Evolutionary conservation across 106 monocot genomes (phyloP), one percentile per base, ranked within the genome.

Genomic region (Gastrodia elata): DNA sequence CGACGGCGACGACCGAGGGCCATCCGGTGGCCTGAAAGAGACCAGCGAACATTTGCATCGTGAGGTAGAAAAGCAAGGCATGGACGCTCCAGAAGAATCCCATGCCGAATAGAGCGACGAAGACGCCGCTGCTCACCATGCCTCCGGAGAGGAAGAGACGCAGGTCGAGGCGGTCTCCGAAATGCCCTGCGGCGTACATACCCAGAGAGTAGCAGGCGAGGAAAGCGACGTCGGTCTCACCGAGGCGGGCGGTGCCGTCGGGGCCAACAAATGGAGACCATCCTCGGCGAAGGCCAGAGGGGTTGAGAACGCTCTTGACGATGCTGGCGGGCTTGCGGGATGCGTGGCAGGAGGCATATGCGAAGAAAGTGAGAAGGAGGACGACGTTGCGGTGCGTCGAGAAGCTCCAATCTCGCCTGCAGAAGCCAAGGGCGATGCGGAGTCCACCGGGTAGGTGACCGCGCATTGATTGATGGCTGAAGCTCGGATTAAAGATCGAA

Each of bases 321-420:
- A 91, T 88, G 80, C 91, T 91, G 20, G 91, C 88, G 41, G 88
- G 88, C 28, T 91, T 91, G 42, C 91, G 79, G 2, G 91, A 82
- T n/a, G 88, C 84, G 65, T 91, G 91, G 72, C 82, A 91, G 75
- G 84, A 73, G 3, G 88, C 83, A 71, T 91, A 91, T 9, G 91
- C 71, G 34, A 91, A 73, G 40, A 91, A 91, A 14, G 91, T 91
- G 22, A 91, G 72, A 58, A 88, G 27, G 38, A 91, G 59, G 4
- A 86, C 91, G 27, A 78, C n/a, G n/a, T n/a, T n/a, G n/a, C n/a
- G n/a, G n/a, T n/a, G n/a, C n/a, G n/a, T n/a, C n/a, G n/a, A n/a
- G n/a, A n/a, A n/a, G n/a, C n/a, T n/a, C n/a, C n/a, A n/a, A n/a
- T n/a, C n/a, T n/a, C n/a, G n/a, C n/a, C n/a, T n/a, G n/a, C n/a